Evolutionary conservation across 805 yeast genomes (phyloP).

Genomic region (Sugiyamaella qingdaonensis): DNA sequence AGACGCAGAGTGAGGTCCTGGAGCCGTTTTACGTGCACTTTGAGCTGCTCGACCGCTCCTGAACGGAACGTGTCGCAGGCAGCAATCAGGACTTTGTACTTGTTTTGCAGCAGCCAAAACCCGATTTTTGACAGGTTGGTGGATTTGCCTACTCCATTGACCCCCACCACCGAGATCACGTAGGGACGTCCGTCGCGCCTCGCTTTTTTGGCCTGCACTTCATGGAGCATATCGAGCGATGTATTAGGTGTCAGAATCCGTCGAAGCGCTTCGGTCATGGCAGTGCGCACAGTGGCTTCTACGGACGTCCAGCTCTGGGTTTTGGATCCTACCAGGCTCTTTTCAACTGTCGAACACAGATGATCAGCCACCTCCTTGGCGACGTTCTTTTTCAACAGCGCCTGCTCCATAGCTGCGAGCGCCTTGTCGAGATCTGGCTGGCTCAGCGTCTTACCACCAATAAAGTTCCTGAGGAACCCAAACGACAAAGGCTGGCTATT

Average conservation of each 20-base stretch:
- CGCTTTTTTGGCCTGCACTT: conserved; percentile 53
- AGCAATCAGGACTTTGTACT: conserved; percentile 79
- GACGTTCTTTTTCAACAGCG: conserved; percentile 78
- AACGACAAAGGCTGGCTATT: conserved; percentile 27
- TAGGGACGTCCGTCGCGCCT: conserved; percentile 52
- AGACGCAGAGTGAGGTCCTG: conserved; percentile 57
- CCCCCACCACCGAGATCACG: conserved; percentile 96
- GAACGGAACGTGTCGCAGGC: conserved; percentile 98
- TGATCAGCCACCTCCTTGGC: conserved; percentile 83
- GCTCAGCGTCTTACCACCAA: conserved; percentile 67
- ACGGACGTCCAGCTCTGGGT: conserved; percentile 72
- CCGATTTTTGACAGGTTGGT: conserved; percentile 92
- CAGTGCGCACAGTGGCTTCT: conserved; percentile 58
- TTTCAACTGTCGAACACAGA: conserved; percentile 65
- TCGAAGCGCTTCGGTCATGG: conserved; percentile 55
- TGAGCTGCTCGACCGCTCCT: conserved; percentile 96
- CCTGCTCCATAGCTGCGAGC: conserved; percentile 62
- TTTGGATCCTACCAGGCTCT: conserved; percentile 65
- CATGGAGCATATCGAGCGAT: conserved; percentile 79
- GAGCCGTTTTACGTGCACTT: conserved; percentile 87
- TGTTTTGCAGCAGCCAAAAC: conserved; percentile 90
- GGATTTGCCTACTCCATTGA: conserved; percentile 96
- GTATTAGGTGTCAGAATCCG: conserved; percentile 87
- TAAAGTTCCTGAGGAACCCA: conserved; percentile 53
- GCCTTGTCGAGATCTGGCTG: conserved; percentile 63